Conservation (phyloP, 345 rosid species). For the Eucalyptus pauciflora region DNA sequence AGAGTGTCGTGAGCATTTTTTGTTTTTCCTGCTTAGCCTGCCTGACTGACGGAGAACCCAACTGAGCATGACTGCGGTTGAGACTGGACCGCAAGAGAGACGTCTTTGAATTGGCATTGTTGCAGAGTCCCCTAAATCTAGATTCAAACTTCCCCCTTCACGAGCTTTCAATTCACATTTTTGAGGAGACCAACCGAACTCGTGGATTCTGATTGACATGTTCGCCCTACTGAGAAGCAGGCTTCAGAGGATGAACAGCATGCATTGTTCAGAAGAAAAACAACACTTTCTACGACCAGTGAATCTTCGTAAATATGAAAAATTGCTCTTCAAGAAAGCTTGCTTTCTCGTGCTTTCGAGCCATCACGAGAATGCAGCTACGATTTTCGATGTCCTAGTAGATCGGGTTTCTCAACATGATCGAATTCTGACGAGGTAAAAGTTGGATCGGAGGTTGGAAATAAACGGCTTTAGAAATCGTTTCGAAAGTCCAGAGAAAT, state of each 20-base stretch:
- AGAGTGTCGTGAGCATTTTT: background rate
- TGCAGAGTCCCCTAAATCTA: background rate
- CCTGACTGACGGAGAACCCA: background rate
- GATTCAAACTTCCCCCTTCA: background rate
- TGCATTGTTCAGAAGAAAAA: background rate
- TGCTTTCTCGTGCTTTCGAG: background rate
- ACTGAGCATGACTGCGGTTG: background rate
- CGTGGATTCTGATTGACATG: background rate
- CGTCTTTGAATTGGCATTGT: background rate
- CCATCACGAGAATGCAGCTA: background rate
- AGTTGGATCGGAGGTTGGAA: background rate
- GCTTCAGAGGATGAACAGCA: background rate
- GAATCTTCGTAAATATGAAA: background rate
- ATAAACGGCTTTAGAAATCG: accelerated
- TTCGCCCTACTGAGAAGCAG: background rate
- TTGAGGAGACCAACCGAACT: background rate
- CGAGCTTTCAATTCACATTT: background rate
- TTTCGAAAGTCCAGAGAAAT: accelerated
- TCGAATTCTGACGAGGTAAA: background rate
- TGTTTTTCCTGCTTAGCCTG: background rate
- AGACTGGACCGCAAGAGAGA: background rate
- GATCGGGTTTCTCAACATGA: background rate
- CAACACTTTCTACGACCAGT: background rate
- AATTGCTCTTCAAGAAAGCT: background rate
- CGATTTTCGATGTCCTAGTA: background rate